Percentiles rank a stretch among this genome's conserved stretches.
phyloP scores from a whole-genome alignment of 164 flowering plant species.

The Magnolia officinalis region DNA sequence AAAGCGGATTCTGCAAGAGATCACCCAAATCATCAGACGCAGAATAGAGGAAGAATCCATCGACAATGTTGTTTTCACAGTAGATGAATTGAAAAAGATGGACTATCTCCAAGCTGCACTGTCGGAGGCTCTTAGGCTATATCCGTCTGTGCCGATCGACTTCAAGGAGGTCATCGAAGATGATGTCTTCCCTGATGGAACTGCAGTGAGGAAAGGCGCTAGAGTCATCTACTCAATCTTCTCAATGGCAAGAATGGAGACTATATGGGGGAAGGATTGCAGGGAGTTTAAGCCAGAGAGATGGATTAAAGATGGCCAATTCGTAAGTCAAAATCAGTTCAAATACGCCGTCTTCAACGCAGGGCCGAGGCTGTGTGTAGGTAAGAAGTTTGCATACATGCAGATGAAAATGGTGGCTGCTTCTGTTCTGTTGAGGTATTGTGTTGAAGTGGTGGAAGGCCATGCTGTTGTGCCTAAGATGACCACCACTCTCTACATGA shows the following conservation, averaged over 20 bases:
- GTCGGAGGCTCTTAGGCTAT: conserved; percentile 52
- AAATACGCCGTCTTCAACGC: conserved; percentile 52
- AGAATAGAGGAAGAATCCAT: background rate
- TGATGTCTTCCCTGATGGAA: conserved; percentile 56
- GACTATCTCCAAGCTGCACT: conserved; percentile 67
- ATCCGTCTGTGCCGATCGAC: conserved; percentile 62
- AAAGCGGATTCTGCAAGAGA: conserved; percentile 36
- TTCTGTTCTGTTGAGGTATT: conserved; percentile 41
- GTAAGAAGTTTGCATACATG: conserved; percentile 58
- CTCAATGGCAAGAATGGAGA: conserved; percentile 45
- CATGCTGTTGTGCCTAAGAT: conserved; percentile 38
- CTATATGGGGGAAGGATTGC: conserved; percentile 64
- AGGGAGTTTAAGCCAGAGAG: conserved; percentile 59
- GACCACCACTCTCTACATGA: conserved; percentile 55
- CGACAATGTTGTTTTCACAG: conserved; percentile 16
- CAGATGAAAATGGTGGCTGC: conserved; percentile 75
- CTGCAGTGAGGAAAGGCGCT: conserved; percentile 34
- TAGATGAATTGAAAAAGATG: conserved; percentile 52
- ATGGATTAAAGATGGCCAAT: conserved; percentile 46
- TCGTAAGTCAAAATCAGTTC: conserved; percentile 40
- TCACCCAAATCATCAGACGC: conserved; percentile 19
- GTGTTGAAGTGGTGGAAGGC: conserved; percentile 37
- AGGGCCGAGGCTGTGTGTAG: conserved; percentile 59
- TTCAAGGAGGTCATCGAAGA: conserved; percentile 52
- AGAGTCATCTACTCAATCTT: conserved; percentile 37